Conservation (phyloP, 495 filamentous ascomycete species). For the Podospora sp. region DNA sequence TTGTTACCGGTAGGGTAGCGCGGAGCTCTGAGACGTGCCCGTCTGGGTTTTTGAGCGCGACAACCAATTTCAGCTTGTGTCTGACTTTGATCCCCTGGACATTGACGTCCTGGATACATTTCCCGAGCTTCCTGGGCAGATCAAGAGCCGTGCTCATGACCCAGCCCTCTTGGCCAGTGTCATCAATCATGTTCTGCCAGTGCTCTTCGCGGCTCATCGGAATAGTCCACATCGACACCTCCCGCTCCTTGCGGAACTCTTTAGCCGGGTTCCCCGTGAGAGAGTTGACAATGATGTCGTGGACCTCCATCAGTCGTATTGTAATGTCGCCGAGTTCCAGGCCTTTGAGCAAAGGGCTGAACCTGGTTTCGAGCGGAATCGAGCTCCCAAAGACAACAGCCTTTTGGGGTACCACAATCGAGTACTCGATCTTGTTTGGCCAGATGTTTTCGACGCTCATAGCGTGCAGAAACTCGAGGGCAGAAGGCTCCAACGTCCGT, state of each 20-base stretch:
- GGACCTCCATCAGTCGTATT: constrained; percentile 73
- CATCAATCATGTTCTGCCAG: constrained; percentile 68
- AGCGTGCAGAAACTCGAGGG: constrained; percentile 80
- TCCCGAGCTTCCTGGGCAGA: constrained; percentile 74
- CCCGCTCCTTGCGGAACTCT: constrained; percentile 63
- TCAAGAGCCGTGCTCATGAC: constrained; percentile 67
- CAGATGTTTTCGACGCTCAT: constrained; percentile 96
- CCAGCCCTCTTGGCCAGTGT: constrained; percentile 73
- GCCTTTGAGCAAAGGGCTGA: constrained; percentile 85
- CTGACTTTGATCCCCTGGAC: constrained; percentile 79
- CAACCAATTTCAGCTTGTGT: constrained; percentile 83
- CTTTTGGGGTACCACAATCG: constrained; percentile 83
- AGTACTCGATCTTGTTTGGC: constrained; percentile 93
- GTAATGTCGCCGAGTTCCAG: constrained; percentile 76
- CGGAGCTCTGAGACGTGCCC: constrained; percentile 91
- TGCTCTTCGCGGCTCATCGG: constrained; percentile 59
- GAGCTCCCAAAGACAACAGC: constrained; percentile 87
- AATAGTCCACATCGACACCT: constrained; percentile 65
- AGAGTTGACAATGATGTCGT: constrained; percentile 63
- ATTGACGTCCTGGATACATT: constrained; percentile 85
- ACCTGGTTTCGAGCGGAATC: constrained; percentile 75
- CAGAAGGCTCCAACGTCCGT: constrained; percentile 77
- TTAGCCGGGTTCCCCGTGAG: constrained; percentile 54
- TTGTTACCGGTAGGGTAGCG: constrained; percentile 79
- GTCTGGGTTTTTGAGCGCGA: constrained; percentile 91